Evolutionary conservation across 1,139 yeast species (phyloP).

Genomic region (Protomyces gravidus): DNA sequence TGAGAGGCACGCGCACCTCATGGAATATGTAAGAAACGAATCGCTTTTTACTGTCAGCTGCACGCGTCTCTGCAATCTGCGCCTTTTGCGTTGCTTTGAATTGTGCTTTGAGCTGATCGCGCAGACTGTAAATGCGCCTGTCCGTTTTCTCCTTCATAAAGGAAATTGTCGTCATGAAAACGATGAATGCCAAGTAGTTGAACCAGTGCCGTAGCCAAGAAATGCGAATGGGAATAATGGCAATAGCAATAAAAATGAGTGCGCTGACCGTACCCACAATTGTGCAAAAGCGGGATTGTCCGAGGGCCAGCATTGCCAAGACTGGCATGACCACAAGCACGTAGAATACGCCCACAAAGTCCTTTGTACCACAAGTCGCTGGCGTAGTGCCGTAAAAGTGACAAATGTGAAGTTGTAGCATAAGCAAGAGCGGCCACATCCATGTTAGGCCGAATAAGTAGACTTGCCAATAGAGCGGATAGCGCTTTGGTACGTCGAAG

Average conservation of each 20-base stretch:
- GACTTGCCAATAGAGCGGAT: conserved; percentile 10
- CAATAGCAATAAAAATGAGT: conserved; percentile 7
- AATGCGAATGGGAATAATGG: conserved; percentile 3
- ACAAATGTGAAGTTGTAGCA: conserved; percentile 11
- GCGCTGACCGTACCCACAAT: conserved; percentile 3
- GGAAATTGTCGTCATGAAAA: conserved; percentile 18
- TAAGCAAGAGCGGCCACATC: conserved; percentile 13
- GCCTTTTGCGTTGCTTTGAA: conserved; percentile 27
- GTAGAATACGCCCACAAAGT: conserved; percentile 24
- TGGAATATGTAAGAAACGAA: conserved; percentile 27
- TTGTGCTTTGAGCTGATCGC: conserved; percentile 24
- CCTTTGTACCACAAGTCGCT: conserved; percentile 7
- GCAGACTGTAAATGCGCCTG: conserved; percentile 10
- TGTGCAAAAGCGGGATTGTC: conserved; percentile 2
- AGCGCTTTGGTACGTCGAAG: conserved; percentile 9
- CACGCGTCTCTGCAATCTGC: conserved; percentile 19
- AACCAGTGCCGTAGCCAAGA: conserved; percentile 20
- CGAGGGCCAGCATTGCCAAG: conserved; percentile 13
- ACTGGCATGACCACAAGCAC: conserved; percentile 16
- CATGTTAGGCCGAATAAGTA: conserved; percentile 11
- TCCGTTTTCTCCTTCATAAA: conserved; percentile 20
- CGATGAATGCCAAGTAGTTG: conserved; percentile 8
- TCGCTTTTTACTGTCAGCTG: conserved; percentile 22
- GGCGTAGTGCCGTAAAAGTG: conserved; percentile 6
- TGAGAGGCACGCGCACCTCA: conserved; percentile 26